Percentiles rank a stretch among this genome's conserved stretches.
phyloP scores from a whole-genome alignment of 1,139 yeast genomes.

The Geotrichum histeridarum region DNA sequence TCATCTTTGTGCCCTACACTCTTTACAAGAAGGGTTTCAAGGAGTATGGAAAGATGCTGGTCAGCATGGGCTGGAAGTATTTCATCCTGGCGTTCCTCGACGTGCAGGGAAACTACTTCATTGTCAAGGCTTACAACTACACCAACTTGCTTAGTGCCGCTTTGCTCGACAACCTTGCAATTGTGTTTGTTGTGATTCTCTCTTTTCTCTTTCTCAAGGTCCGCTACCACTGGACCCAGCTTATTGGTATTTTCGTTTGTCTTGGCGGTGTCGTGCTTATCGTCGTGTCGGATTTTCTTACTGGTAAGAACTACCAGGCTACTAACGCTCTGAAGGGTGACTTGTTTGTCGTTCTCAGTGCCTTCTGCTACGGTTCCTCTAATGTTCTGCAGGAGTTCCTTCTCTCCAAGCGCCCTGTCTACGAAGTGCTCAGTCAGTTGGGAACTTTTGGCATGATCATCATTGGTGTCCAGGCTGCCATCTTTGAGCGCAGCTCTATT shows the following conservation, averaged over 20 bases:
- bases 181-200: slow-evolving; percentile 42
- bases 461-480: slow-evolving; percentile 43
- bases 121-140: slow-evolving; percentile 43
- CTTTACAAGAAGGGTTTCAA: slow-evolving; percentile 39
- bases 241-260: slow-evolving; percentile 40
- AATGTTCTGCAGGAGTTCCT: slow-evolving; percentile 43
- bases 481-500: slow-evolving; percentile 40
- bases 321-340: slow-evolving; percentile 42
- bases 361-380: slow-evolving; percentile 44
- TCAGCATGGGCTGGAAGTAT: slow-evolving; percentile 42
- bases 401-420: slow-evolving; percentile 43
- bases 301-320: slow-evolving; percentile 40
- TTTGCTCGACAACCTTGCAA: slow-evolving; percentile 43
- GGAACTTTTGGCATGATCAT: slow-evolving; percentile 42
- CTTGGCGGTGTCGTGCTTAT: slow-evolving; percentile 44
- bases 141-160: slow-evolving; percentile 44
- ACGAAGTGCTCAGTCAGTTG: slow-evolving; percentile 42
- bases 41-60: slow-evolving; percentile 32
- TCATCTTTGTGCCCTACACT: slow-evolving; percentile 41
- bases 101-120: slow-evolving; percentile 45
- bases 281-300: slow-evolving; percentile 40
- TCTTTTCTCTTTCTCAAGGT: slow-evolving; percentile 42
- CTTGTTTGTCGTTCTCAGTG: slow-evolving; percentile 42
- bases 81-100: slow-evolving; percentile 43
- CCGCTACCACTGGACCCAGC: slow-evolving; percentile 44